Evolutionary conservation across 202 grass and related monocot genomes (phyloP).

Genomic region (Eragrostis tef): DNA sequence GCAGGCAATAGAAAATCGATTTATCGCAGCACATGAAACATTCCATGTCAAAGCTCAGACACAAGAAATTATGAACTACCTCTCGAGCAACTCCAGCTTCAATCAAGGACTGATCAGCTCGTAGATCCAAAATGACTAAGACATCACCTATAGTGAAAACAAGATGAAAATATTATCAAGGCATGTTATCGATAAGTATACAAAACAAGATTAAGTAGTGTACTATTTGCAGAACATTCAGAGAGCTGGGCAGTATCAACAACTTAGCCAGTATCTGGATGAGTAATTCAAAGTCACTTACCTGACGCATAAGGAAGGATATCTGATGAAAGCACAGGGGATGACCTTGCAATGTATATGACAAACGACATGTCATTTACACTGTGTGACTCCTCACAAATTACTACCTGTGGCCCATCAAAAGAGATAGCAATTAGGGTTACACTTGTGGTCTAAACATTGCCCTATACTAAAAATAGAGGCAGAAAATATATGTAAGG

Average conservation of each 20-base stretch:
- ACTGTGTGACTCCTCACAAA: slow-evolving; percentile 74
- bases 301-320: slow-evolving; percentile 62
- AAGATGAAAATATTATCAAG: slow-evolving; percentile 29
- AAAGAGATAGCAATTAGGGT: not conserved
- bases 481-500: not conserved
- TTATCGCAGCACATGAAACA: slow-evolving; percentile 17
- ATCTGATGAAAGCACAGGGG: slow-evolving; percentile 57
- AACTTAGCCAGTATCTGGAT: slow-evolving; percentile 7
- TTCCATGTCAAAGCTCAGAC: not conserved
- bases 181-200: slow-evolving; percentile 28
- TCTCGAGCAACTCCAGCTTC: slow-evolving; percentile 97
- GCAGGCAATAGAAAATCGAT: slow-evolving; percentile 29
- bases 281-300: slow-evolving; percentile 34
- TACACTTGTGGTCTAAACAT: slow-evolving; percentile 15
- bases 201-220: slow-evolving; percentile 32
- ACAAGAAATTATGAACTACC: slow-evolving; percentile 52
- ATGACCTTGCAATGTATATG: slow-evolving; percentile 71
- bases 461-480: not conserved
- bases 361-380: slow-evolving; percentile 78
- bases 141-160: slow-evolving; percentile 76
- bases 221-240: slow-evolving; percentile 31
- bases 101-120: slow-evolving; percentile 84
- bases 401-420: slow-evolving; percentile 60
- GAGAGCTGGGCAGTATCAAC: not conserved
- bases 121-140: slow-evolving; percentile 89